Conservation (phyloP, 208 protist genomes). For the Leishmania mexicana region DNA sequence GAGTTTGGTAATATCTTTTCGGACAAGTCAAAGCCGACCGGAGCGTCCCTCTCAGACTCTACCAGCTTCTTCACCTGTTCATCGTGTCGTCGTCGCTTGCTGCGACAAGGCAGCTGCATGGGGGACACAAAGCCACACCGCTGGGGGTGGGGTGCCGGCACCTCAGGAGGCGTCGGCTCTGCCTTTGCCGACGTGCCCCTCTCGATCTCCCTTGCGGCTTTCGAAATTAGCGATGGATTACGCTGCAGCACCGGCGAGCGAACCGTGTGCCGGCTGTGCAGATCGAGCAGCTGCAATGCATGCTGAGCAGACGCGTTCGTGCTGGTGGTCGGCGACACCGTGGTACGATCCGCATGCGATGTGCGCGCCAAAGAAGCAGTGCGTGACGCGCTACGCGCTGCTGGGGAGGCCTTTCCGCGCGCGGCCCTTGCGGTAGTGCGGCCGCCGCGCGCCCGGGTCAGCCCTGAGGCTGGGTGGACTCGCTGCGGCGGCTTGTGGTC, state of each 20-base stretch:
- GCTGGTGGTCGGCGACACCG: not conserved
- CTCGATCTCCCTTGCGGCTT: not conserved
- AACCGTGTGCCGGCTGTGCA: conserved; percentile 11
- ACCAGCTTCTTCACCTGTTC: not conserved
- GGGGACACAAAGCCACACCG: conserved; percentile 15
- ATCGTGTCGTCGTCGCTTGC: not conserved
- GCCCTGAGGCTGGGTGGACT: not conserved
- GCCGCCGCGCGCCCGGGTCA: not conserved
- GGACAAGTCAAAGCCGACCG: not conserved
- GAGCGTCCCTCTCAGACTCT: not conserved
- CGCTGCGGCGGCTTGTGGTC: not conserved
- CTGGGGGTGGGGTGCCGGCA: not conserved
- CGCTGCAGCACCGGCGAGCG: conserved; percentile 3
- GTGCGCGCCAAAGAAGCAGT: not conserved
- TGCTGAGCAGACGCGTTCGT: conserved; percentile 11
- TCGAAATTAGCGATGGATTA: conserved; percentile 2
- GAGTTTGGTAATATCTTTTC: not conserved
- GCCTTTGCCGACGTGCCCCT: not conserved
- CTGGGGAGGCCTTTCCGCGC: not conserved
- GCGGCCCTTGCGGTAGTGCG: not conserved
- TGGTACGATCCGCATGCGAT: not conserved
- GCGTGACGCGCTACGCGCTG: not conserved
- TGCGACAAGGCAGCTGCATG: not conserved
- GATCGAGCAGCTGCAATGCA: conserved; percentile 25
- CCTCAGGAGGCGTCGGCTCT: not conserved